Evolutionary conservation across 1,284 basidiomycete genomes (phyloP).

Genomic region (Pholiota adiposa): DNA sequence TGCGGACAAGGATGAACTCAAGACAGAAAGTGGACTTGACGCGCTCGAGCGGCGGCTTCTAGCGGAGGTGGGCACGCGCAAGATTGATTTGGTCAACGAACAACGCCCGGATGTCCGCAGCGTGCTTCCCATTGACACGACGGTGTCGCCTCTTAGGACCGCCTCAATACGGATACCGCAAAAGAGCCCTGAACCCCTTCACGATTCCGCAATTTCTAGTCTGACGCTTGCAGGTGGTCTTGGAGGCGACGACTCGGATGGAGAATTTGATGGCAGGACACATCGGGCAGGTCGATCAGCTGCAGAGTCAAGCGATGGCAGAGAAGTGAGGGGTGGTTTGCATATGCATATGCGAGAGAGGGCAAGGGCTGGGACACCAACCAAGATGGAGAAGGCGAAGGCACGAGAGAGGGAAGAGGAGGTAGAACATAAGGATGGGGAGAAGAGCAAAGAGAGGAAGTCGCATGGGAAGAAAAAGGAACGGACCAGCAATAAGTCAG

Average conservation of each 20-base stretch:
- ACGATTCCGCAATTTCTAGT: slow-evolving; percentile 78
- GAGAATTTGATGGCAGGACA: slow-evolving; percentile 41
- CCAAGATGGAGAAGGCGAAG: too few species aligned
- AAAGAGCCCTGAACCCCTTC: slow-evolving; percentile 48
- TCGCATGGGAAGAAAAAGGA: slow-evolving; percentile 32
- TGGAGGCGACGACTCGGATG: slow-evolving; percentile 27
- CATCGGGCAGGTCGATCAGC: slow-evolving; percentile 49
- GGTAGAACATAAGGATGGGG: slow-evolving; percentile 26
- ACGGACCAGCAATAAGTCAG: slow-evolving; percentile 36
- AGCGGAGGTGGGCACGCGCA: slow-evolving; percentile 71
- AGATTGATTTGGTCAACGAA: slow-evolving; percentile 36
- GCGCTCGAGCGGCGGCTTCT: slow-evolving; percentile 64
- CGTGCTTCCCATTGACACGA: slow-evolving; percentile 31
- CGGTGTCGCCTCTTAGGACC: neutral
- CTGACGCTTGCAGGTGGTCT: slow-evolving; percentile 61
- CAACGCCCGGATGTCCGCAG: slow-evolving; percentile 51
- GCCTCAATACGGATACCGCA: slow-evolving; percentile 47
- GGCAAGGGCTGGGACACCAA: slow-evolving; percentile 24
- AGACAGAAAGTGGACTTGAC: slow-evolving; percentile 57
- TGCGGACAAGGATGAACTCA: slow-evolving; percentile 19
- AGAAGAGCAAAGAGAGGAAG: slow-evolving; percentile 23
- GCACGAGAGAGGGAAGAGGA: slow-evolving; percentile 24
- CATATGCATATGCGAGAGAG: slow-evolving; percentile 28
- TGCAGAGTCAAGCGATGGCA: slow-evolving; percentile 36
- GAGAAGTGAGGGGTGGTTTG: slow-evolving; percentile 30